Conservation (phyloP, 495 filamentous ascomycete species). For the Chaetomidium leptoderma region DNA sequence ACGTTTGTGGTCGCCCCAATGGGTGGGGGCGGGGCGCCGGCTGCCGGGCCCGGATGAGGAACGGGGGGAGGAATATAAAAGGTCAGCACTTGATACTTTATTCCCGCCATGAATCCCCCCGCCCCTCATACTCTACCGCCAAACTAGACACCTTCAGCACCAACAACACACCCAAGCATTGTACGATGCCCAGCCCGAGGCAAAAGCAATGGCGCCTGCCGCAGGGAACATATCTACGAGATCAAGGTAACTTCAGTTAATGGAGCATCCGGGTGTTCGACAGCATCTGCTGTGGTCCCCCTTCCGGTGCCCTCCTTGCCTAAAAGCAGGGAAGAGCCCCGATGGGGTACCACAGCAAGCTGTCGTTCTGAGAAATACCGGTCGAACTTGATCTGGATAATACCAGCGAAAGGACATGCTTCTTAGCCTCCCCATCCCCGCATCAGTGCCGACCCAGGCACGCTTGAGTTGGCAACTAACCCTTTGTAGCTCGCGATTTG, state of each 20-base stretch:
- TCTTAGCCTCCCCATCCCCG: slow-evolving; percentile 47
- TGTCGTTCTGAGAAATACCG: slow-evolving; percentile 41
- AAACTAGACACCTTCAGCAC: not conserved
- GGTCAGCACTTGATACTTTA: not conserved
- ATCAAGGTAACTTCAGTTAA: slow-evolving; percentile 16
- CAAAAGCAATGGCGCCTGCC: slow-evolving; percentile 15
- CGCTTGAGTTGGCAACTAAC: slow-evolving; percentile 30
- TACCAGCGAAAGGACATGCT: slow-evolving; percentile 80
- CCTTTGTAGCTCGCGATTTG: slow-evolving; percentile 28
- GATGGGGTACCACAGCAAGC: not conserved
- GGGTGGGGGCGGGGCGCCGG: slow-evolving; percentile 3
- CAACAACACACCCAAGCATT: not conserved
- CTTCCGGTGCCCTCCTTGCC: not conserved
- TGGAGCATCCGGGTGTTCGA: slow-evolving; percentile 16
- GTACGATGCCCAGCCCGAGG: slow-evolving; percentile 13
- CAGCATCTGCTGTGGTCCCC: slow-evolving; percentile 8
- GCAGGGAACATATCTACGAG: slow-evolving; percentile 6
- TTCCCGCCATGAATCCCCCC: not conserved
- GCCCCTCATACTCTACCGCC: not conserved
- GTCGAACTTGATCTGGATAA: slow-evolving; percentile 77
- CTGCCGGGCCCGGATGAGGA: too few species aligned
- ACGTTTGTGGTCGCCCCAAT: not conserved
- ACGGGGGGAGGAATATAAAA: not conserved
- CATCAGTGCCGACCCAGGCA: slow-evolving; percentile 16
- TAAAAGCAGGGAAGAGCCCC: not conserved